Evolutionary conservation across 305 asterid species (phyloP).

Genomic region (Fraxinus floribunda): DNA sequence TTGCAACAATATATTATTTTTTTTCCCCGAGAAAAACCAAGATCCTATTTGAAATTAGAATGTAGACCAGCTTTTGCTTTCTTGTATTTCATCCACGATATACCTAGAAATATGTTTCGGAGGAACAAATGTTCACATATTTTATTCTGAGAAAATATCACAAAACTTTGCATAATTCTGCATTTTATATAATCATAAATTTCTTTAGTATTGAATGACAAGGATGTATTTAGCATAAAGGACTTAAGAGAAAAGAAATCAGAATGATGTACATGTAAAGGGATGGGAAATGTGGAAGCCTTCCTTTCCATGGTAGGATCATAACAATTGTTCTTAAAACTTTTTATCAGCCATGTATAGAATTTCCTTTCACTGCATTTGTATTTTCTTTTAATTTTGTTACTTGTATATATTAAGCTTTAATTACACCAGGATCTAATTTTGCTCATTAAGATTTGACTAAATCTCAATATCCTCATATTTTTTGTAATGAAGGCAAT

Average conservation of each 20-base stretch:
- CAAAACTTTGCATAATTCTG: background rate
- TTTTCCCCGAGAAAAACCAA: background rate
- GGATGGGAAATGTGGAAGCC: constrained; percentile 1
- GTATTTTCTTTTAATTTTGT: background rate
- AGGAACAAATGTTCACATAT: background rate
- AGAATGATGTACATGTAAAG: background rate
- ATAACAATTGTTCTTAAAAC: background rate
- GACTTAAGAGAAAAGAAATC: background rate
- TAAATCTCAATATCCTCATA: constrained; percentile 16
- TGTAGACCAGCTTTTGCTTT: background rate
- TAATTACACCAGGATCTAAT: background rate
- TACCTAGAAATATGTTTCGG: background rate
- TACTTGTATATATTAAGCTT: constrained; percentile 9
- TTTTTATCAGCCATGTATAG: background rate
- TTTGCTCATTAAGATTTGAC: constrained; percentile 9
- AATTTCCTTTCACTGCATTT: background rate
- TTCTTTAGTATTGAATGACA: background rate
- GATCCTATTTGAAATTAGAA: background rate
- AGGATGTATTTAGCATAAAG: background rate
- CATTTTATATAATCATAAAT: background rate
- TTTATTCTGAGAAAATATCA: background rate
- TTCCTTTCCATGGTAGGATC: background rate
- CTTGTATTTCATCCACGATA: constrained; percentile 3
- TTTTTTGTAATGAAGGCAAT: constrained; percentile 55
- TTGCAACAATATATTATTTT: background rate